phyloP scores from a whole-genome alignment of 1,139 yeast genomes.

The Kodamaea derodonti region DNA sequence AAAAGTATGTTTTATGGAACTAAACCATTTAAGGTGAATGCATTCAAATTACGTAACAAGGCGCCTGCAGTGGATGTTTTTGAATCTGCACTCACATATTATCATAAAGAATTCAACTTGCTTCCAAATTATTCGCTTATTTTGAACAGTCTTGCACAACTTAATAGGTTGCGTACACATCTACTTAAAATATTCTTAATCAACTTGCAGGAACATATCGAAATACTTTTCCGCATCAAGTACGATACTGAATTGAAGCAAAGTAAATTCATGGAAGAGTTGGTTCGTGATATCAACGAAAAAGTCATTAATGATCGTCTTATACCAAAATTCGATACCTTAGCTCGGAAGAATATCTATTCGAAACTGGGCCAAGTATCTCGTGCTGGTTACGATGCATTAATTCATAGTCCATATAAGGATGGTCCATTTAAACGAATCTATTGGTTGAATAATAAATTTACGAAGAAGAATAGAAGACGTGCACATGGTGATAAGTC shows the following conservation, averaged over 20 bases:
- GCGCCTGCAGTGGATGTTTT: conserved; percentile 3
- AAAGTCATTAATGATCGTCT: conserved; percentile 5
- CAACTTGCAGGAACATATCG: conserved; percentile 39
- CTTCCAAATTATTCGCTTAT: conserved; percentile 34
- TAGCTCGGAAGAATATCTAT: conserved; percentile 7
- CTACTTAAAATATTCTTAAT: conserved; percentile 35
- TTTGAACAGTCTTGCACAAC: conserved; percentile 24
- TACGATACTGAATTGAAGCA: conserved; percentile 27
- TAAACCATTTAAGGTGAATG: conserved; percentile 11
- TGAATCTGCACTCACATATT: conserved; percentile 5
- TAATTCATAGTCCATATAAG: conserved; percentile 26
- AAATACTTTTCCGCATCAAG: conserved; percentile 34
- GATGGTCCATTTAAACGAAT: conserved; percentile 29
- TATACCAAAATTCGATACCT: conserved; percentile 7
- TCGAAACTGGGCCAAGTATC: conserved; percentile 3
- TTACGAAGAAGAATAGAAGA: conserved; percentile 4
- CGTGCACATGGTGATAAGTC: conserved; percentile 4
- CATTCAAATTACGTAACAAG: conserved; percentile 26
- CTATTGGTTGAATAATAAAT: conserved; percentile 26
- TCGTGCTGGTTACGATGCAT: conserved; percentile 20
- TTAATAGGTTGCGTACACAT: conserved; percentile 27
- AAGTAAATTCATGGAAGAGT: conserved; percentile 22
- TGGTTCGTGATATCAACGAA: conserved; percentile 21
- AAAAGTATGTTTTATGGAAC: conserved; percentile 4
- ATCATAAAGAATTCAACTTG: conserved; percentile 29